Percentiles rank a stretch among this genome's conserved stretches.
These are phyloP conservation scores for Ricinus communis DNA, from an alignment of 345 rosid species.

Conservation along the genomic window DNA sequence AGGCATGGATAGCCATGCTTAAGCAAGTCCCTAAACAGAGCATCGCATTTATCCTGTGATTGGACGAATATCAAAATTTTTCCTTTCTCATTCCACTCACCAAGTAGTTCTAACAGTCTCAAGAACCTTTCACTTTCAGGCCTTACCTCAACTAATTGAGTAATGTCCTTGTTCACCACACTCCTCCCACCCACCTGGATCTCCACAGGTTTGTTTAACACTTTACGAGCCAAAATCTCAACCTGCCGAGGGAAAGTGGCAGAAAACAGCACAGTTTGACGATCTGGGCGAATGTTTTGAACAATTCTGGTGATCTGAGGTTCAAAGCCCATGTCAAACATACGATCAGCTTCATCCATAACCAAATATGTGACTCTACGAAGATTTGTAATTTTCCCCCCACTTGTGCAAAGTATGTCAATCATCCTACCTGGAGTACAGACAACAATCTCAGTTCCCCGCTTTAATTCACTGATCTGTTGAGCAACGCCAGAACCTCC, in stretches of 20 bases:
- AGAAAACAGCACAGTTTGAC: conserved; percentile 93
- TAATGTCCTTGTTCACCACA: conserved; percentile 91
- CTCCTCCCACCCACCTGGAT: conserved; percentile 98
- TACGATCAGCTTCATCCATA: conserved; percentile 98
- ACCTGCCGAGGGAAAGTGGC: conserved; percentile 98
- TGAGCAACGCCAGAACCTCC: conserved; percentile 99
- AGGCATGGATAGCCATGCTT: conserved; percentile 87
- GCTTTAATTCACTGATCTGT: conserved; percentile 89
- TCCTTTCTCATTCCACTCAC: conserved; percentile 97
- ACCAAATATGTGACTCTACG: conserved; percentile 82
- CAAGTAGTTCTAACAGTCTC: conserved; percentile 83
- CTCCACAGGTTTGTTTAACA: conserved; percentile 77
- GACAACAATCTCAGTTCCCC: conserved; percentile 96
- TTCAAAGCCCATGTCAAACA: conserved; percentile 99
- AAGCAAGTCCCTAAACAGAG: conserved; percentile 71
- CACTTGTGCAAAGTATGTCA: conserved; percentile 91
- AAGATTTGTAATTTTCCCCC: conserved; percentile 87
- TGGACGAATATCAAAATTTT: conserved; percentile 86
- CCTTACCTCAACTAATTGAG: conserved; percentile 87
- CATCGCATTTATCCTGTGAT: conserved; percentile 86
- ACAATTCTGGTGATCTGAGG: conserved; percentile 92
- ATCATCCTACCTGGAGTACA: conserved; percentile 99
- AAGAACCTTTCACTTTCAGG: conserved; percentile 85
- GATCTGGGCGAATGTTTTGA: conserved; percentile 92
- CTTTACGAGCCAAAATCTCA: conserved; percentile 87